A percentile compares a stretch with the other conserved stretches of the same genome.
These are phyloP conservation scores for Fusarium goolgardi DNA, from an alignment of 2,329 filamentous ascomycete genomes.

Conservation along the genomic window DNA sequence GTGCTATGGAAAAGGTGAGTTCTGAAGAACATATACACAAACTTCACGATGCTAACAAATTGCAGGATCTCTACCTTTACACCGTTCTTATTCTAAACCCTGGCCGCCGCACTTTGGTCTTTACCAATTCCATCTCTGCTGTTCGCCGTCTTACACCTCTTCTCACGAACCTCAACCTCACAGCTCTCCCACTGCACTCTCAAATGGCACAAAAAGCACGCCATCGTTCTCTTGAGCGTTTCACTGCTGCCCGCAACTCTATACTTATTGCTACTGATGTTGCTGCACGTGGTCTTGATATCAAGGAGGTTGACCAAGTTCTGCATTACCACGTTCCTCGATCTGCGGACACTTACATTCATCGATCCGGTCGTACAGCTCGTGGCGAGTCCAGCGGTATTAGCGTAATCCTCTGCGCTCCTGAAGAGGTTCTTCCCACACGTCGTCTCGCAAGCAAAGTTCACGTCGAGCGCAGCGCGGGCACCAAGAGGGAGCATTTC, in stretches of 20 bases:
- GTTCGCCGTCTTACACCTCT: conserved; percentile 88
- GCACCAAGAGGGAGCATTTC: conserved; percentile 67
- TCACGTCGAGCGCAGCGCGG: conserved; percentile 70
- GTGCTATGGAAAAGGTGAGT: conserved; percentile 87
- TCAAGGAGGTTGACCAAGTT: conserved; percentile 87
- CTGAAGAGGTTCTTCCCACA: conserved; percentile 89
- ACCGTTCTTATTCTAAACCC: conserved; percentile 85
- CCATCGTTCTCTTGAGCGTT: conserved; percentile 90
- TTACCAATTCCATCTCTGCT: conserved; percentile 95
- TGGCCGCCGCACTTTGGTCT: conserved; percentile 84
- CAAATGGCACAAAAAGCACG: conserved; percentile 97
- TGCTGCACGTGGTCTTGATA: conserved; percentile 92
- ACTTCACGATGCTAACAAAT: conserved; percentile 7
- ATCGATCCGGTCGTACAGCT: conserved; percentile 93
- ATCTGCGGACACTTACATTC: conserved; percentile 92
- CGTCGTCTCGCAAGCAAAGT: conserved; percentile 88
- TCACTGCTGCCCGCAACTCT: conserved; percentile 72
- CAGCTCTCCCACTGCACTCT: conserved; percentile 84
- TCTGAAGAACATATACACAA: not conserved
- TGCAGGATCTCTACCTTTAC: conserved; percentile 90
- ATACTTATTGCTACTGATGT: conserved; percentile 95
- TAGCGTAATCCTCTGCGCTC: conserved; percentile 88
- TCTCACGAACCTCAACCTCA: conserved; percentile 82
- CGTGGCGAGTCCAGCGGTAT: conserved; percentile 81
- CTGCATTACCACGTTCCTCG: conserved; percentile 96